A percentile compares a stretch with the other conserved stretches of the same genome.
These are phyloP conservation scores for Fibroporia radiculosa DNA, from an alignment of 768 basidiomycete species.

Conservation along the genomic window DNA sequence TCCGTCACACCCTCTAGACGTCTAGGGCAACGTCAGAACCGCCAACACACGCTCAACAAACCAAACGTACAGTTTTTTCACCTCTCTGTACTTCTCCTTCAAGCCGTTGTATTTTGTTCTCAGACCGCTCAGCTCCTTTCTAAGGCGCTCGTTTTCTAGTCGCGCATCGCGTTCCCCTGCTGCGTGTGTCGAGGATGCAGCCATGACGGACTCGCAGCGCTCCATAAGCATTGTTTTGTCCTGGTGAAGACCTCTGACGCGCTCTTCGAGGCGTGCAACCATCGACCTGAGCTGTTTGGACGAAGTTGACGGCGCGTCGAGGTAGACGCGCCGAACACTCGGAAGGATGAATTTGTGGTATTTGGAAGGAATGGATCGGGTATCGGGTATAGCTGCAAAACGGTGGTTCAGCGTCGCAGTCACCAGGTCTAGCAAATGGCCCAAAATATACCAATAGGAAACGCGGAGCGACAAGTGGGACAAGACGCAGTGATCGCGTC, in stretches of 20 bases:
- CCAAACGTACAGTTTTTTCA: constrained; percentile 11
- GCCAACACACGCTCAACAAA: too few relatives aligned
- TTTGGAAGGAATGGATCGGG: constrained; percentile 39
- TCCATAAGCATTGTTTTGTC: constrained; percentile 37
- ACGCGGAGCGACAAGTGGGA: constrained; percentile 23
- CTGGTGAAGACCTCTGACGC: constrained; percentile 28
- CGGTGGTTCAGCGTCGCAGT: background rate
- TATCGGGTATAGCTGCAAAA: constrained; percentile 24
- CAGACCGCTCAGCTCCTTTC: constrained; percentile 12
- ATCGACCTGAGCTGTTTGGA: constrained; percentile 21
- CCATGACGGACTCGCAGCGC: constrained; percentile 34
- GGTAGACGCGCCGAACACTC: constrained; percentile 42
- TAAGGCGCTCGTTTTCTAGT: constrained; percentile 14
- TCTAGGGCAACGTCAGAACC: background rate
- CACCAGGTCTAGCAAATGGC: background rate
- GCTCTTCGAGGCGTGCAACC: constrained; percentile 29
- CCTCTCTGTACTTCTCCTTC: constrained; percentile 14
- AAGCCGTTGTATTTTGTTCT: constrained; percentile 13
- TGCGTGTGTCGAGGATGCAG: constrained; percentile 25
- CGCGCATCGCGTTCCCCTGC: constrained; percentile 22
- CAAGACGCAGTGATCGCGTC: constrained; percentile 23
- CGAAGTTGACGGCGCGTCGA: constrained; percentile 18
- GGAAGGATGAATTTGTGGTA: constrained; percentile 41
- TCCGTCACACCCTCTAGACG: too few relatives aligned
- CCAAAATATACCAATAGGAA: constrained; percentile 19